Base-by-base conservation (phyloP, 2,329 filamentous ascomycete genomes). In the Colletotrichum brevisporum region DNA sequence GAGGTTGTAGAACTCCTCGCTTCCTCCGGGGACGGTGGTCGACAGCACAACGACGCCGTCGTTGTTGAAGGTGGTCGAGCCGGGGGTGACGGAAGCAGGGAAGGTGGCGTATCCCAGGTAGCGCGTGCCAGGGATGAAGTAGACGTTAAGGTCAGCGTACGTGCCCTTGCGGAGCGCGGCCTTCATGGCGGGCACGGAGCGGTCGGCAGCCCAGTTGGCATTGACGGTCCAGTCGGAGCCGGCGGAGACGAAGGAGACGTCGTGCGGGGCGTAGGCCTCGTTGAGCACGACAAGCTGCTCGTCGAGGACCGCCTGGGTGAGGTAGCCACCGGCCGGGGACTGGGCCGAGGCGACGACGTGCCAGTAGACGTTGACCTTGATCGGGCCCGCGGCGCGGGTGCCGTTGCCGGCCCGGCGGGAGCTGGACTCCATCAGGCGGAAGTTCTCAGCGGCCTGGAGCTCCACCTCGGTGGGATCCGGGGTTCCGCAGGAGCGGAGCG, bases 141-240 rank as follows among this genome's bases (percentile, higher is more conserved):
- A 86, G 52, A 85, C 56, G 78, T 86, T 86, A 58, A 86, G 80
- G 69, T 81, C 76, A 9, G 74, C 58, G 73, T 82, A 82, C 52
- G 71, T 76, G 63, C 81, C 81, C 75, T 82, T 78, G 73, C 83
- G 81, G 48, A 86, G 80, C 26, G 80, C 73, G 26, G 73, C 73
- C 79, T 84, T 84, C 82, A 85, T 85, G 50, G 73, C 77, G 41
- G 80, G 69, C 74, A 84, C 80, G 12, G 72, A 69, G 3, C 76
- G 75, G 26, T 83, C 84, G 13, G 69, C 71, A 41, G 83, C 83
- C 83, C 84, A 88, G 73, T 76, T 75, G 21, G 75, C 41, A 78
- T 88, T 86, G 73, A 85, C 76, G 47, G 85, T 85, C 72, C 78
- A 82, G 63, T 82, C 80, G n/a, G 76, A 83, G 59, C 78, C 79